Base-by-base conservation (phyloP, 352 stramenopile genomes). In the Globisporangium carolinianum region DNA sequence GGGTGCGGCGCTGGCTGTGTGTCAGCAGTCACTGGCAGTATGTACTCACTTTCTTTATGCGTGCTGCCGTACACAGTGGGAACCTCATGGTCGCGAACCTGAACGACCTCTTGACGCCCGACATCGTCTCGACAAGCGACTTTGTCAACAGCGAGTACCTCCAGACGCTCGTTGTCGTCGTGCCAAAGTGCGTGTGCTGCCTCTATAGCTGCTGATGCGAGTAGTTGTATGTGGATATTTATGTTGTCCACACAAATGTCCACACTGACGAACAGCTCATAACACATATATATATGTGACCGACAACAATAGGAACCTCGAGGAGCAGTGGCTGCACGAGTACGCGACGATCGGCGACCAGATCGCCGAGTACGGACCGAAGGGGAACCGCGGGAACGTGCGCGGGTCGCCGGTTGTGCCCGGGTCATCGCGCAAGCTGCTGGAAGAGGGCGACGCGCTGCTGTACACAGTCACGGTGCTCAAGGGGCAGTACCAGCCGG, bases 101-200 rank as follows among this genome's bases (percentile, higher is more conserved):
- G 60, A 97, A 91, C 57, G 94, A 99, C 67, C 76, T 98, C 32
- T 71, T 99, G 61, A 96, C 89, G 9, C 86, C 90, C 11, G 83
- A 94, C 39, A 66, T 95, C 38, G 83, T 98, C 47, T 94, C 93
- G 15, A 73, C 76, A 12, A 87, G 77, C 15, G 83, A 94, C 61
- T 94, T 98, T 63, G 67, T 98, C 61, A 97, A 99, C 77, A 97
- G 92, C 9, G 96, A 98, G 63, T 98, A 98, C 75, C 70, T 99
- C 38, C 93, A 98, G 67, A 98, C 96, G 6, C 71, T 99, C 36
- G 94, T 98, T 57, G 89, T 99, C 24, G 91, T 97, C 41, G 85
- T 99, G 18, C 76, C 80, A 10, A 98, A 98, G 74, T 70, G 49
- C n/a, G 69, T 69, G 24, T 10, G 11, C 3, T n/a, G 14, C 2